Conservation (phyloP, 768 basidiomycete genomes). For the Rhizopogon vinicolor region DNA sequence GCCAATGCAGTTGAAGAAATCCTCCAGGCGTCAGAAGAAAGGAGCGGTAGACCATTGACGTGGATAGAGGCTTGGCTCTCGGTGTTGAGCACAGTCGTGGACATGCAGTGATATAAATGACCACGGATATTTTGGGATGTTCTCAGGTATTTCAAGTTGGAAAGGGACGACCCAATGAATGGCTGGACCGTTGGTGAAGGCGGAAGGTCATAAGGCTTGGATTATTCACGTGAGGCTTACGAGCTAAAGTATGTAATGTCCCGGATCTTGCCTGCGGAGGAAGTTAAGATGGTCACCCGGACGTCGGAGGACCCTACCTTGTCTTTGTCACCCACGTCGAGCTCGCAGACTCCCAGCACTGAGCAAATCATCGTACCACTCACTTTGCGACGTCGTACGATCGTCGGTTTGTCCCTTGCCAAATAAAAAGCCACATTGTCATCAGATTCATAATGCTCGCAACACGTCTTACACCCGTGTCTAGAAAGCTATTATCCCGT, state of each 20-base stretch:
- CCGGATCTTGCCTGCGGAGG: conserved; percentile 1
- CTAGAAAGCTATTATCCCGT: conserved; percentile 30
- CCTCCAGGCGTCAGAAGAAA: conserved; percentile 40
- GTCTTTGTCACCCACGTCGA: not conserved
- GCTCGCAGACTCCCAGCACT: not conserved
- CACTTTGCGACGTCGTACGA: conserved; percentile 7
- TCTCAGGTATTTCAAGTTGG: not conserved
- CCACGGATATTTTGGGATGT: conserved; percentile 2
- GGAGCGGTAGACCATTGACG: conserved; percentile 1
- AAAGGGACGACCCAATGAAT: not conserved
- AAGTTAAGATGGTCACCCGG: not conserved
- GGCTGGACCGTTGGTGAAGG: not conserved
- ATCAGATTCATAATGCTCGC: conserved; percentile 37
- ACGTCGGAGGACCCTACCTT: not conserved
- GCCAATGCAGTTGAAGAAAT: conserved; percentile 64
- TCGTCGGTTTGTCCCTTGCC: conserved; percentile 15
- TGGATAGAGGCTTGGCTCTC: conserved; percentile 81
- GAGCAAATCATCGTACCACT: not conserved
- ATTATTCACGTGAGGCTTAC: conserved; percentile 3
- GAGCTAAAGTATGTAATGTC: not conserved
- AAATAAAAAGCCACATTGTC: conserved; percentile 9
- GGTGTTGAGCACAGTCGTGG: conserved; percentile 62
- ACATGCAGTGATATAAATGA: conserved; percentile 32
- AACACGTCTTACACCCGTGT: conserved; percentile 35
- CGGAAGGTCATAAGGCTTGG: not conserved